phyloP scores from a whole-genome alignment of 2,329 filamentous ascomycete species.

The Ambrosiella beaveri region DNA sequence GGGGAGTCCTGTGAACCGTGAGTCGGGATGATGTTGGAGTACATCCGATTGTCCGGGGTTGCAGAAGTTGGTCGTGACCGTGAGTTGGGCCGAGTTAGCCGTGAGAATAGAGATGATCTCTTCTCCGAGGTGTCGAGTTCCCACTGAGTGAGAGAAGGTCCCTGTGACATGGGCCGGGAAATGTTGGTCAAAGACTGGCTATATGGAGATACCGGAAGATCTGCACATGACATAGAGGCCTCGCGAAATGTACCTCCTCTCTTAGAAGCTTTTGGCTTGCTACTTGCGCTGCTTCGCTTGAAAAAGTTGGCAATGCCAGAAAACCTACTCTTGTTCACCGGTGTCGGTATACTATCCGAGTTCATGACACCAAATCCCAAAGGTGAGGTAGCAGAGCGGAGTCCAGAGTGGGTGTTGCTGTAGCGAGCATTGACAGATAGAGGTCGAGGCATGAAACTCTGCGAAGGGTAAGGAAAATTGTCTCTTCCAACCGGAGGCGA shows the following conservation, averaged over 20 bases:
- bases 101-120: not conserved
- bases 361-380: constrained; percentile 7
- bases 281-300: not conserved
- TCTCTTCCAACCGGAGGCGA: not conserved
- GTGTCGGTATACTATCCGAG: constrained; percentile 5
- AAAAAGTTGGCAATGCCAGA: constrained; percentile 5
- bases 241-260: constrained; percentile 5
- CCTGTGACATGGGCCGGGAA: constrained; percentile 4
- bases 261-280: not conserved
- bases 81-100: not conserved
- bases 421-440: not conserved
- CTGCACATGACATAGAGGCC: not conserved
- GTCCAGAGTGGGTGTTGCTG: not conserved
- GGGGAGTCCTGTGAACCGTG: constrained; percentile 5
- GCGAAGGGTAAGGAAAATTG: not conserved
- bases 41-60: not conserved
- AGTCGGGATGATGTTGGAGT: not conserved
- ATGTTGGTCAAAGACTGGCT: not conserved
- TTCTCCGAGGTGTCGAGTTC: constrained; percentile 7
- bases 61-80: not conserved
- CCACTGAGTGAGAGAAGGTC: constrained; percentile 5
- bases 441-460: not conserved
- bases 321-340: constrained; percentile 5
- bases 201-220: not conserved
- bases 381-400: constrained; percentile 8